A percentile compares a stretch with the other conserved stretches of the same genome.
Conservation (phyloP, 495 filamentous ascomycete genomes). For the Aspergillus cristatus region DNA sequence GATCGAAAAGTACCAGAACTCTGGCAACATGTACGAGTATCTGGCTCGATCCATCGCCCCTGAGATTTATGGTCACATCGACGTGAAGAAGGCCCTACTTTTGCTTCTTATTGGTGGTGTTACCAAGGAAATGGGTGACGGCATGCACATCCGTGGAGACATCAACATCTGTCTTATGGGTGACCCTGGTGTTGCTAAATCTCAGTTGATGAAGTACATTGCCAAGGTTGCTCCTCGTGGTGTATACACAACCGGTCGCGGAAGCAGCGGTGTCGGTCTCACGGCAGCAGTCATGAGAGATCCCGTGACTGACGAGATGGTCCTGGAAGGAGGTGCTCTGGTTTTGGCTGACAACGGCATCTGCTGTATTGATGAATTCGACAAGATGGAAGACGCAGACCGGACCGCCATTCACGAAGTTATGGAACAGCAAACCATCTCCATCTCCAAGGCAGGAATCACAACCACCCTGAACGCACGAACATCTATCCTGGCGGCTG, state of each 20-base stretch:
- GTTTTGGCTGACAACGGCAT: slow-evolving; percentile 96
- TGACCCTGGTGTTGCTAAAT: slow-evolving; percentile 98
- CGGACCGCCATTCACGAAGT: slow-evolving; percentile 98
- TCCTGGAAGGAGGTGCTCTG: slow-evolving; percentile 90
- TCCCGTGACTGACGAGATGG: slow-evolving; percentile 97
- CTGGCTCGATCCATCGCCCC: slow-evolving; percentile 92
- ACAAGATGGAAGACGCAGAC: slow-evolving; percentile 98
- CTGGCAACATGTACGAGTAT: slow-evolving; percentile 89
- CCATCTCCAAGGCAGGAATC: slow-evolving; percentile 96
- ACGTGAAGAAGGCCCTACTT: slow-evolving; percentile 96
- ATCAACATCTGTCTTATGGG: slow-evolving; percentile 99
- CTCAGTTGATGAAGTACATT: slow-evolving; percentile 94
- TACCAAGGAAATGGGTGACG: slow-evolving; percentile 93
- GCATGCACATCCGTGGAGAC: slow-evolving; percentile 96
- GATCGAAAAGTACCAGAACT: slow-evolving; percentile 69
- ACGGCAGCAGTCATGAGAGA: slow-evolving; percentile 98
- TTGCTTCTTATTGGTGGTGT: slow-evolving; percentile 93
- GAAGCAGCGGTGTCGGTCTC: slow-evolving; percentile 91
- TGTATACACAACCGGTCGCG: slow-evolving; percentile 95
- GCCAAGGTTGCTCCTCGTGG: slow-evolving; percentile 95
- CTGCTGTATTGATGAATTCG: slow-evolving; percentile 99
- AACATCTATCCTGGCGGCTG: slow-evolving; percentile 94
- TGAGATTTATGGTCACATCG: slow-evolving; percentile 91
- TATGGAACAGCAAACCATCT: slow-evolving; percentile 99
- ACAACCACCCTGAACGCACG: slow-evolving; percentile 92